phyloP scores from a whole-genome alignment of 2,329 filamentous ascomycete species.

The Paecilomyces fulvus region DNA sequence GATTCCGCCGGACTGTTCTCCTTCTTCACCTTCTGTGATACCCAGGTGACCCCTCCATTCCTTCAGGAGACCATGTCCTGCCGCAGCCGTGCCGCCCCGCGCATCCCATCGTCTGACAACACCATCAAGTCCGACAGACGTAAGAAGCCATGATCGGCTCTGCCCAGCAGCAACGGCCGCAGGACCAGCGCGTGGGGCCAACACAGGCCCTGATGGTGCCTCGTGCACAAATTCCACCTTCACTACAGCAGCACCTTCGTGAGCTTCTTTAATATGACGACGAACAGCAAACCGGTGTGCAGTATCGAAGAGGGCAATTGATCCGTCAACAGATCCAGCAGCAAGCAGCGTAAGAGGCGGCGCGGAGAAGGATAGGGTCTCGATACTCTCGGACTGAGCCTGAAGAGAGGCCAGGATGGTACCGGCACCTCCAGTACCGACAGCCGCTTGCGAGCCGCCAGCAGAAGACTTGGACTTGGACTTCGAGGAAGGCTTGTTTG shows the following conservation, averaged over 20 bases:
- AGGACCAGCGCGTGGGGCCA: constrained; percentile 16
- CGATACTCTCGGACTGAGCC: constrained; percentile 69
- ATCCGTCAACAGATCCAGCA: constrained; percentile 56
- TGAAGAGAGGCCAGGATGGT: constrained; percentile 76
- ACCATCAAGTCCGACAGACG: constrained; percentile 85
- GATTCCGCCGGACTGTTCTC: constrained; percentile 73
- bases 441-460: constrained; percentile 22
- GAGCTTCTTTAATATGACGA: constrained; percentile 69
- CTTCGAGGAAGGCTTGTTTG: constrained; percentile 37
- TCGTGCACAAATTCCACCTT: constrained; percentile 75
- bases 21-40: constrained; percentile 45
- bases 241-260: constrained; percentile 83
- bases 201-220: constrained; percentile 27
- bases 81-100: constrained; percentile 57
- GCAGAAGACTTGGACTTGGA: constrained; percentile 44
- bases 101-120: constrained; percentile 84
- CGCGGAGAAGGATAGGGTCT: constrained; percentile 61
- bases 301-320: constrained; percentile 78
- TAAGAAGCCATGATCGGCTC: constrained; percentile 60
- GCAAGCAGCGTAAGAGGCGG: constrained; percentile 54
- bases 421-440: constrained; percentile 44
- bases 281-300: constrained; percentile 80
- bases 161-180: constrained; percentile 19
- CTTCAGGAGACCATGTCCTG: constrained; percentile 61
- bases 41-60: constrained; percentile 79